These are phyloP conservation scores for Penicillium antarcticum DNA, from an alignment of 495 filamentous ascomycete species.

Conservation along the genomic window DNA sequence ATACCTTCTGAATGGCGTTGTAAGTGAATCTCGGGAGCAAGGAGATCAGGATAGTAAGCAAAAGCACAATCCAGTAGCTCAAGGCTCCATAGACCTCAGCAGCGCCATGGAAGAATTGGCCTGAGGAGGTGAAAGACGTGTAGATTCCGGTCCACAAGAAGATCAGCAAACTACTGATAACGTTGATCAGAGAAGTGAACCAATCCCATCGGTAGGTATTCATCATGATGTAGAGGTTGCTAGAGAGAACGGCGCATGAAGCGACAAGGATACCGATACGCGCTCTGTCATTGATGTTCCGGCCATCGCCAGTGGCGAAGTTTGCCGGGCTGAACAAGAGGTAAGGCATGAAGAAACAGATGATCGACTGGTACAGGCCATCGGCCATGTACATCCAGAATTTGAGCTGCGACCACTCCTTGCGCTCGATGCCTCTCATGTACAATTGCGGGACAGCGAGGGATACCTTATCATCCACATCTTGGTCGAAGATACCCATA, in stretches of 20 bases:
- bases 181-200: slow-evolving; percentile 78
- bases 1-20: slow-evolving; percentile 90
- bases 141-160: slow-evolving; percentile 98
- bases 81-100: slow-evolving; percentile 74
- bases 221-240: slow-evolving; percentile 91
- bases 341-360: slow-evolving; percentile 91
- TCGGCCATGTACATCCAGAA: slow-evolving; percentile 98
- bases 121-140: slow-evolving; percentile 62
- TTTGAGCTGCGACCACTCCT: slow-evolving; percentile 95
- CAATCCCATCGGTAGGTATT: slow-evolving; percentile 99
- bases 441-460: slow-evolving; percentile 94
- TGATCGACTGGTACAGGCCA: slow-evolving; percentile 89
- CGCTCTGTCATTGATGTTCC: slow-evolving; percentile 67
- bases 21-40: slow-evolving; percentile 80
- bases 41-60: slow-evolving; percentile 72
- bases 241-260: slow-evolving; percentile 69
- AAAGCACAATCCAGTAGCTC: slow-evolving; percentile 79
- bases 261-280: slow-evolving; percentile 83
- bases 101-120: slow-evolving; percentile 74
- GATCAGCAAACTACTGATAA: slow-evolving; percentile 78
- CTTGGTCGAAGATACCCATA: slow-evolving; percentile 96
- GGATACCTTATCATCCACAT: slow-evolving; percentile 91
- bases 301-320: slow-evolving; percentile 65
- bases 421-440: slow-evolving; percentile 89
- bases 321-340: slow-evolving; percentile 66